Evolutionary conservation across 1,284 basidiomycete species (phyloP).

Genomic region (Phylloporus sp.): DNA sequence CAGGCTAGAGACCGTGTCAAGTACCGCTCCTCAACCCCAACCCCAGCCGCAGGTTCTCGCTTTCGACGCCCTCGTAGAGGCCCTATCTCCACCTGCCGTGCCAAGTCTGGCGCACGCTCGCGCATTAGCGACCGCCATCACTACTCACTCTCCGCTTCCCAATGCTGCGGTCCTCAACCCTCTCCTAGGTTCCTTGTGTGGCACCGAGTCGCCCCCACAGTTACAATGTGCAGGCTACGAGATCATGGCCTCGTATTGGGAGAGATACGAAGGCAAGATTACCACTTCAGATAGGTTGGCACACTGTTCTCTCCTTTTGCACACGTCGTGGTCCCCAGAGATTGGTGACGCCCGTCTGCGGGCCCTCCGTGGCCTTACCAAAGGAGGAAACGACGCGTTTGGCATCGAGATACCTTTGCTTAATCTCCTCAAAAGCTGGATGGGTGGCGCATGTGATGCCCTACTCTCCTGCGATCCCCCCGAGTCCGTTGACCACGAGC

Average conservation of each 20-base stretch:
- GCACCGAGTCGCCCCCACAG: slow-evolving; percentile 50
- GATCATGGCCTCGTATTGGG: slow-evolving; percentile 68
- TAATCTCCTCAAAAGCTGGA: slow-evolving; percentile 62
- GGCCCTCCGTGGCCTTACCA: slow-evolving; percentile 63
- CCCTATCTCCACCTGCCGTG: slow-evolving; percentile 58
- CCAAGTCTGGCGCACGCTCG: slow-evolving; percentile 58
- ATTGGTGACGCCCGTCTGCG: slow-evolving; percentile 72
- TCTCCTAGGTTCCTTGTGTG: slow-evolving; percentile 62
- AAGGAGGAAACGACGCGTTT: slow-evolving; percentile 58
- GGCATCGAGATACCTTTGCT: slow-evolving; percentile 66
- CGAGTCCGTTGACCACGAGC: slow-evolving; percentile 61
- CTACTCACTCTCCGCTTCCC: slow-evolving; percentile 55
- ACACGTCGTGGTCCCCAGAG: slow-evolving; percentile 58
- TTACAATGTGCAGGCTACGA: slow-evolving; percentile 72
- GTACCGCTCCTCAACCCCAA: slow-evolving; percentile 26
- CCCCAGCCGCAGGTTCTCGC: slow-evolving; percentile 36
- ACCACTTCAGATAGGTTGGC: slow-evolving; percentile 60
- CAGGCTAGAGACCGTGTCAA: slow-evolving; percentile 39
- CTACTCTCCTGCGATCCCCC: slow-evolving; percentile 44
- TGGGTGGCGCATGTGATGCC: slow-evolving; percentile 61
- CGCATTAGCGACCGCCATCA: slow-evolving; percentile 43
- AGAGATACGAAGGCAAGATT: slow-evolving; percentile 52
- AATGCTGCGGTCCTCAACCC: slow-evolving; percentile 51
- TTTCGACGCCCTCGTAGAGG: slow-evolving; percentile 52
- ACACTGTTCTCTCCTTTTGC: slow-evolving; percentile 64